Percentiles rank a stretch among this genome's conserved stretches.
phyloP scores from a whole-genome alignment of 176 grass and related monocot species.

The Oryza meyeriana region DNA sequence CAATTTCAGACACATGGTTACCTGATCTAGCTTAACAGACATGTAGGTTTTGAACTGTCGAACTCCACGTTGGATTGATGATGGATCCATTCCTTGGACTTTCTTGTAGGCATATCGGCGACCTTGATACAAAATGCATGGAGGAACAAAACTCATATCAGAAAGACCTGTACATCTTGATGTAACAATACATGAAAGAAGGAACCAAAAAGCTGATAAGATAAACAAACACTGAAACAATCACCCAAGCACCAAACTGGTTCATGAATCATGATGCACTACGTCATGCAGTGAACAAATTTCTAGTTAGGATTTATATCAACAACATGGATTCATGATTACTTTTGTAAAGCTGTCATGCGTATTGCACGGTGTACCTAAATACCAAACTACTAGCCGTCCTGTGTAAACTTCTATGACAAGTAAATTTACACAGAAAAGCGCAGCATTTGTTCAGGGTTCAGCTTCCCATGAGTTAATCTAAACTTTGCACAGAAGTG shows the following conservation, averaged over 20 bases:
- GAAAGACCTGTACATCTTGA: slow-evolving; percentile 22
- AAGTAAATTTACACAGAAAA: neutral
- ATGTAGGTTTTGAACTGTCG: slow-evolving; percentile 62
- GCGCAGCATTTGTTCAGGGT: neutral
- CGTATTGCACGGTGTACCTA: neutral
- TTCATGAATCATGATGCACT: slow-evolving; percentile 11
- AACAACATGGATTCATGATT: neutral
- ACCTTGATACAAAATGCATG: slow-evolving; percentile 28
- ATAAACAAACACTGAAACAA: neutral
- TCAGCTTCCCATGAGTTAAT: neutral
- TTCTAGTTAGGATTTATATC: neutral
- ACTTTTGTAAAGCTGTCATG: neutral
- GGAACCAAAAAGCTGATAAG: neutral
- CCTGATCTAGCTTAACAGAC: slow-evolving; percentile 52
- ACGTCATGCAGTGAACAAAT: slow-evolving; percentile 8
- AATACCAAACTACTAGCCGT: neutral
- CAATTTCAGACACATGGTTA: slow-evolving; percentile 29
- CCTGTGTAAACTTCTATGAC: neutral
- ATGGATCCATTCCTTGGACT: slow-evolving; percentile 49
- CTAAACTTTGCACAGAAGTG: neutral
- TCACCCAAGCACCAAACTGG: neutral
- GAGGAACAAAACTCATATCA: slow-evolving; percentile 28
- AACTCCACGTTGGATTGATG: slow-evolving; percentile 53
- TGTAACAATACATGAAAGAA: slow-evolving; percentile 9
- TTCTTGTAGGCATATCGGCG: slow-evolving; percentile 58